Evolutionary conservation across 2,329 filamentous ascomycete genomes (phyloP), one percentile per base, ranked within the genome.

Genomic region (Verticillium tricorpus): DNA sequence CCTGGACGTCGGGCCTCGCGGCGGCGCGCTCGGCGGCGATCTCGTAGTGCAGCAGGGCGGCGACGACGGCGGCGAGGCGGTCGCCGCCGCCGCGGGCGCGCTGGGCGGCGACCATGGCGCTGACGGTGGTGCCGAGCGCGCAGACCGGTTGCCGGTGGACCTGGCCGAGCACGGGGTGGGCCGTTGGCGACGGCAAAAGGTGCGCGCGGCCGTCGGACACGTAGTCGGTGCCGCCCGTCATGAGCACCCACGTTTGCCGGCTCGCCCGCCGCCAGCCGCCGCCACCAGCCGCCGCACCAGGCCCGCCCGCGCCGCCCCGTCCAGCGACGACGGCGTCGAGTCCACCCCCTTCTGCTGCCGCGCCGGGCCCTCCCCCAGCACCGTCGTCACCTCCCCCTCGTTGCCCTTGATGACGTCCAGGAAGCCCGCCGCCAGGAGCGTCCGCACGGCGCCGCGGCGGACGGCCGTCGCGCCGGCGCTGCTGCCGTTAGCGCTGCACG

Each of bases 371-470:
- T 83, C 79, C 52, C 89, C 89, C 45, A 83, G 85, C 0, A 94
- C 87, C 2, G 90, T 88, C 57, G 84, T 81, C 64, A 98, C 93
- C 74, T 98, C 95, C 60, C 89, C 87, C 72, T 96, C 92, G 75
- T 98, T 98, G 57, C 94, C 94, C 73, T 98, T 98, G 76, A 98
- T 93, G 52, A 97, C 81, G 73, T 92, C 87, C 69, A 96, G 91
- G 73, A 91, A 91, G 45, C 92, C 93, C 2, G 80, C 82, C 0
- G 84, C 79, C 70, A 97, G 81, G 40, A 98, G 85, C 2, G 82
- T 82, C 62, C 86, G 85, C 32, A 94, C 86, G 0, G 92, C 90
- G 1, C 84, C 79, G 58, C 89, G 85, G 14, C 95, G 86, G 55
- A 94, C 81, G 35, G 64, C 60, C 2, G 63, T 64, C 8, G 63